Evolutionary conservation across 805 yeast genomes (phyloP).

Genomic region (Schwanniomyces polymorphus): DNA sequence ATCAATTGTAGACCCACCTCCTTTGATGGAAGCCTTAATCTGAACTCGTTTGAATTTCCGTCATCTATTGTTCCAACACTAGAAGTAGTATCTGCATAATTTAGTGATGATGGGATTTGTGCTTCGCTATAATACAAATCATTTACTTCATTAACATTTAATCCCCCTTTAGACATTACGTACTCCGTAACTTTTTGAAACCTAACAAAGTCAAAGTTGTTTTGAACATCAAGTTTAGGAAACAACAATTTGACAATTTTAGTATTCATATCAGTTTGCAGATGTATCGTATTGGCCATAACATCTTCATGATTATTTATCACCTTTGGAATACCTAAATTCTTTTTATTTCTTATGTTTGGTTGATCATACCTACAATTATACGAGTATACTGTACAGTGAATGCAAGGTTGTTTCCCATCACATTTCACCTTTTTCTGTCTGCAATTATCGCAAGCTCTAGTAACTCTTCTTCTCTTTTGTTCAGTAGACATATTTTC

Average conservation of each 20-base stretch:
- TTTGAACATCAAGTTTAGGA: conserved; percentile 34
- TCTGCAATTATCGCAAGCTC: conserved; percentile 78
- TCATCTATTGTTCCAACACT: conserved; percentile 23
- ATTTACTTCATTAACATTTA: conserved; percentile 24
- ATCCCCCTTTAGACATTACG: conserved; percentile 16
- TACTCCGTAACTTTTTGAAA: conserved; percentile 25
- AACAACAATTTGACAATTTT: conserved; percentile 33
- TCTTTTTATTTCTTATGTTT: conserved; percentile 51
- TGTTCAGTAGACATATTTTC: conserved; percentile 12
- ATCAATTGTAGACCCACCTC: conserved; percentile 70
- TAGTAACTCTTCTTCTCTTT: conserved; percentile 63
- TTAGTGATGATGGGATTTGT: conserved; percentile 1
- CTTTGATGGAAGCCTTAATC: conserved; percentile 72
- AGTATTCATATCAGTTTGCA: conserved; percentile 27
- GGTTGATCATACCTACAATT: conserved; percentile 86
- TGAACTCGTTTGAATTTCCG: conserved; percentile 45
- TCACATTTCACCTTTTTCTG: conserved; percentile 78
- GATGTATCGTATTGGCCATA: background rate
- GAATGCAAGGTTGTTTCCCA: conserved; percentile 75
- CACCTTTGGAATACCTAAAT: conserved; percentile 24
- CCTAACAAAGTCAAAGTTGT: conserved; percentile 33
- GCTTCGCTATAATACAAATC: conserved; percentile 23
- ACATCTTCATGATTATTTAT: conserved; percentile 14
- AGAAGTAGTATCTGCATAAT: background rate
- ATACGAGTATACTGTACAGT: conserved; percentile 84